These are phyloP conservation scores for Macroventuria anomochaeta DNA, from an alignment of 2,329 filamentous ascomycete genomes.

Conservation along the genomic window DNA sequence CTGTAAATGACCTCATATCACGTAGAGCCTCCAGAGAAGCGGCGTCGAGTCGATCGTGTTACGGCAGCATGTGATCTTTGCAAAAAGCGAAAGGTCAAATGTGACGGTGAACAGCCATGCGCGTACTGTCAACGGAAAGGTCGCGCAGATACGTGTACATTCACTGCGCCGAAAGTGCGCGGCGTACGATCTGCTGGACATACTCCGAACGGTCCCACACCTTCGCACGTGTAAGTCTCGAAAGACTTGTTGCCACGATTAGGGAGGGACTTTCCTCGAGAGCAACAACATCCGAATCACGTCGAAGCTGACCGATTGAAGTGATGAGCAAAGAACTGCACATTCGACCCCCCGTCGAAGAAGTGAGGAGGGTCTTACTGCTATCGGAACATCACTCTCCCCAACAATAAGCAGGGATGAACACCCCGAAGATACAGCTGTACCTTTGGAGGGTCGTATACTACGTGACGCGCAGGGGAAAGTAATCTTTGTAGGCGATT, in stretches of 20 bases:
- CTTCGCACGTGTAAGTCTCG: conserved; percentile 6
- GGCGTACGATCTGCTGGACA: conserved; percentile 39
- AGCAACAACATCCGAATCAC: background rate
- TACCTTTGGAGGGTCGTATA: conserved; percentile 55
- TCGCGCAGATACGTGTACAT: conserved; percentile 50
- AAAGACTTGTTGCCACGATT: background rate
- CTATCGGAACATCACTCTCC: conserved; percentile 24
- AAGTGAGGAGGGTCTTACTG: conserved; percentile 11
- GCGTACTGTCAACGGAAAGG: conserved; percentile 55
- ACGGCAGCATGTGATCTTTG: conserved; percentile 41
- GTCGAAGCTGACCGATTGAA: conserved; percentile 3
- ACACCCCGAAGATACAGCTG: conserved; percentile 50
- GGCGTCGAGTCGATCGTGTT: conserved; percentile 37
- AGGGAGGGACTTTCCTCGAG: background rate
- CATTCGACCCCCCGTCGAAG: conserved; percentile 8
- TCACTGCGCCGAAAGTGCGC: conserved; percentile 50
- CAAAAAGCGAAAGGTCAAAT: conserved; percentile 54
- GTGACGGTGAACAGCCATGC: conserved; percentile 59
- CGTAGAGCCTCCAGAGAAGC: conserved; percentile 24
- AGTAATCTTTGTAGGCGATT: conserved; percentile 62
- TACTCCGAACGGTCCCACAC: conserved; percentile 29
- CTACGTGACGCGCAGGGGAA: conserved; percentile 61
- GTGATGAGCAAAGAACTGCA: conserved; percentile 5
- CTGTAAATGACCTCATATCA: background rate
- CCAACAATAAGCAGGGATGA: conserved; percentile 40